These are phyloP conservation scores for Candida tibetensis DNA, from an alignment of 805 yeast species.

Conservation along the genomic window DNA sequence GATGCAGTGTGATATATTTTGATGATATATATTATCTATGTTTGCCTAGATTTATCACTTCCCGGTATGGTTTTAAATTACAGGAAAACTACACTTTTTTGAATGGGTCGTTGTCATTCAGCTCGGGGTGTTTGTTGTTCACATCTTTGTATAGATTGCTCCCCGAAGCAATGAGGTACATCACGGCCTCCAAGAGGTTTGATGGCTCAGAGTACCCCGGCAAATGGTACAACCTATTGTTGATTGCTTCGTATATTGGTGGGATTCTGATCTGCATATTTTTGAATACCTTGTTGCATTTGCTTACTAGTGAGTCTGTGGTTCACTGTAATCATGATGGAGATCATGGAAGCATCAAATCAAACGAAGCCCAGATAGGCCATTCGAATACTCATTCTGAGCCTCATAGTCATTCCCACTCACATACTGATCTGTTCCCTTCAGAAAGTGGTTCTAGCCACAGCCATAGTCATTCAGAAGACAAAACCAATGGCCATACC, in stretches of 20 bases:
- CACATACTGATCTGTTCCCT: constrained; percentile 9
- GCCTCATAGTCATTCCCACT: constrained; percentile 15
- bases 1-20: constrained; percentile 61
- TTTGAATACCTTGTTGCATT: constrained; percentile 67
- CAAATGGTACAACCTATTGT: constrained; percentile 28
- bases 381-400: constrained; percentile 9
- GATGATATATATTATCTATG: constrained; percentile 51
- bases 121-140: constrained; percentile 78
- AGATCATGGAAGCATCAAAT: constrained; percentile 19
- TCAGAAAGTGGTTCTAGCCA: neutral
- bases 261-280: constrained; percentile 63
- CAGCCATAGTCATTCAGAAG: neutral
- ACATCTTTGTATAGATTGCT: constrained; percentile 74
- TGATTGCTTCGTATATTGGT: constrained; percentile 46
- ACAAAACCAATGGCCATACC: too few relatives aligned
- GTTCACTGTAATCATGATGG: constrained; percentile 80
- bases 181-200: constrained; percentile 25
- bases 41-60: constrained; percentile 42
- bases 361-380: constrained; percentile 8
- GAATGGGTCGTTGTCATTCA: constrained; percentile 69
- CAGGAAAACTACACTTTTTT: constrained; percentile 62
- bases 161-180: constrained; percentile 61
- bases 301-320: constrained; percentile 73
- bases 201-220: constrained; percentile 8
- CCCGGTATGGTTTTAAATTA: constrained; percentile 47